Conservation (phyloP, 257 asterid species). For the Solanum clarkiae region DNA sequence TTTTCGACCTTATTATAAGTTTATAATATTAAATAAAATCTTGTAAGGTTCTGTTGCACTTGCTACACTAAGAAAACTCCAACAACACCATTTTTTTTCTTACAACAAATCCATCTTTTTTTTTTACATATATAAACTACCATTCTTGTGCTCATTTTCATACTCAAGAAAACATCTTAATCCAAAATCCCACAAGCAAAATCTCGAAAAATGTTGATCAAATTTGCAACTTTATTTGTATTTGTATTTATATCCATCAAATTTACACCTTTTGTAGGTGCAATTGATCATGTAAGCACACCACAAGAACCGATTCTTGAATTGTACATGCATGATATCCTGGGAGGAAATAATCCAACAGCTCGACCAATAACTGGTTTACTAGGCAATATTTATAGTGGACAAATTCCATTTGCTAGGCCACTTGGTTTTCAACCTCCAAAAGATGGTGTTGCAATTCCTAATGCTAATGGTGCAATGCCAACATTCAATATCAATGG, state of each 20-base stretch:
- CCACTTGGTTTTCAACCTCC: slow-evolving; percentile 77
- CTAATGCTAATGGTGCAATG: slow-evolving; percentile 72
- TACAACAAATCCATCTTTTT: slow-evolving; percentile 13
- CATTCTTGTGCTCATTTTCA: neutral
- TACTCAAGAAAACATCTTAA: neutral
- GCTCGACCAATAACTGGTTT: slow-evolving; percentile 79
- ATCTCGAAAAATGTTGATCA: slow-evolving; percentile 32
- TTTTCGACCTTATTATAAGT: neutral
- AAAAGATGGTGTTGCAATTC: slow-evolving; percentile 46
- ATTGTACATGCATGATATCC: slow-evolving; percentile 82
- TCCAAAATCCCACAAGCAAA: neutral
- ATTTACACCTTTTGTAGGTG: slow-evolving; percentile 2
- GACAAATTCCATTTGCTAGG: slow-evolving; percentile 82
- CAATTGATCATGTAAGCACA: slow-evolving; percentile 15
- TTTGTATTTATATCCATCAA: slow-evolving; percentile 20
- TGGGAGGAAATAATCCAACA: slow-evolving; percentile 82
- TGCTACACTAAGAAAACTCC: slow-evolving; percentile 15
- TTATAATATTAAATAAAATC: neutral
- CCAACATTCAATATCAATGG: slow-evolving; percentile 60
- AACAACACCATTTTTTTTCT: neutral
- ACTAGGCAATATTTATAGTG: slow-evolving; percentile 77
- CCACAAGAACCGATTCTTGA: slow-evolving; percentile 33
- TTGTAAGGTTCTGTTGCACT: slow-evolving; percentile 32
- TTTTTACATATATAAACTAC: neutral
- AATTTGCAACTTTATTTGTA: slow-evolving; percentile 13